phyloP scores from a whole-genome alignment of 768 basidiomycete species.

The Auriscalpium microsporum region DNA sequence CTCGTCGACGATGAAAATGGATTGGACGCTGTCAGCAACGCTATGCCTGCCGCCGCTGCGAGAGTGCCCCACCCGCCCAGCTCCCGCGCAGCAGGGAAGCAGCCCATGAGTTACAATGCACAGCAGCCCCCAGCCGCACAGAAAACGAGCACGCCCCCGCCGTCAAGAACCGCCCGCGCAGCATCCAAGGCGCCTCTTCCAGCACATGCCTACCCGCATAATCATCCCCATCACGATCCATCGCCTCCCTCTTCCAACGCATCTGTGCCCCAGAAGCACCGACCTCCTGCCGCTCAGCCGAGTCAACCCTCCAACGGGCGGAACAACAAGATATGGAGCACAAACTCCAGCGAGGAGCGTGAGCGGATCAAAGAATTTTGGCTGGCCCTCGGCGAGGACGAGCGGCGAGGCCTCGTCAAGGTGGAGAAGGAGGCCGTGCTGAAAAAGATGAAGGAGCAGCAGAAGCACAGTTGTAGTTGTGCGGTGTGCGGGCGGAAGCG shows the following conservation, averaged over 20 bases:
- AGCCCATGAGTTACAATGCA: constrained; percentile 72
- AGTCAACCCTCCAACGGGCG: constrained; percentile 1
- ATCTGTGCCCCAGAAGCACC: constrained; percentile 29
- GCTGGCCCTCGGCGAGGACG: constrained; percentile 86
- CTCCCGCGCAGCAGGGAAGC: constrained; percentile 85
- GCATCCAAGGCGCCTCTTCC: constrained; percentile 49
- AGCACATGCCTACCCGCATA: constrained; percentile 41
- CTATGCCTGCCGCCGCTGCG: constrained; percentile 2
- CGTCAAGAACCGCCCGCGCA: constrained; percentile 27
- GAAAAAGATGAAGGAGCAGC: constrained; percentile 99
- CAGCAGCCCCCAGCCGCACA: constrained; percentile 14
- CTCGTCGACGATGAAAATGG: constrained; percentile 24
- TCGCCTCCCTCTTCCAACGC: constrained; percentile 37
- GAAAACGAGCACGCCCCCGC: constrained; percentile 21
- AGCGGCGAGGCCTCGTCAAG: constrained; percentile 87
- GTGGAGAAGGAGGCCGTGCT: constrained; percentile 97
- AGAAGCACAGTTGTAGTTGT: constrained; percentile 92
- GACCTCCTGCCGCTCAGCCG: constrained; percentile 24
- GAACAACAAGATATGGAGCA: constrained; percentile 85
- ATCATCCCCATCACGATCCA: constrained; percentile 48
- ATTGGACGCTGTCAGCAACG: constrained; percentile 11
- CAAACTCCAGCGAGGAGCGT: constrained; percentile 84
- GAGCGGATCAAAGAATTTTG: constrained; percentile 98
- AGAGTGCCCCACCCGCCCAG: constrained; percentile 44
- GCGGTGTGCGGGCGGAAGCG: constrained; percentile 97